phyloP scores from a whole-genome alignment of 192 early-diverging fungal species.

The Physocladia obscura region DNA sequence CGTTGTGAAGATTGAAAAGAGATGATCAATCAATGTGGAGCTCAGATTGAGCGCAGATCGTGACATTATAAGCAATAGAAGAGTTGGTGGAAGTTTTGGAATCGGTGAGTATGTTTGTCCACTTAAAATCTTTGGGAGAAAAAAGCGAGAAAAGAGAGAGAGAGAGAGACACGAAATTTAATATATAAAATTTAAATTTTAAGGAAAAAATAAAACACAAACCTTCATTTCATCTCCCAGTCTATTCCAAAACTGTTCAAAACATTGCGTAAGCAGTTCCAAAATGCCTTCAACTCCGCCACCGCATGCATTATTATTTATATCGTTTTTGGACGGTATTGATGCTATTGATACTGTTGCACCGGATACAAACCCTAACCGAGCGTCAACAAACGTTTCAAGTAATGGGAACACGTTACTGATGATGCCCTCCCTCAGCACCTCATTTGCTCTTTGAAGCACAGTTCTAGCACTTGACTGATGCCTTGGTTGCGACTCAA shows the following conservation, averaged over 20 bases:
- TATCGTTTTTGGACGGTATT: no score
- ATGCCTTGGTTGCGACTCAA: not conserved
- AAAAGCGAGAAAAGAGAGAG: no score
- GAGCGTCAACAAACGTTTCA: constrained; percentile 8
- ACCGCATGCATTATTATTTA: not conserved
- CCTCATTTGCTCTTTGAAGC: constrained; percentile 6
- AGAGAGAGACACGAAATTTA: no score
- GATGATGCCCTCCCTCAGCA: constrained; percentile 2
- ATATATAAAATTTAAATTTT: no score
- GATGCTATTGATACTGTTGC: not conserved
- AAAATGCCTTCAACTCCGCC: constrained; percentile 37
- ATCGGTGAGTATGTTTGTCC: constrained; percentile 14
- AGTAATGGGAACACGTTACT: constrained; percentile 15
- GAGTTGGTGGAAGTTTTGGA: not conserved
- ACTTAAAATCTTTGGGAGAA: not conserved
- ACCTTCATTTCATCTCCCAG: constrained; percentile 41
- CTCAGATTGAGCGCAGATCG: constrained; percentile 4
- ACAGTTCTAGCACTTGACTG: constrained; percentile 2
- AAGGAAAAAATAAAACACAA: not conserved
- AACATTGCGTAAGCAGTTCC: constrained; percentile 38
- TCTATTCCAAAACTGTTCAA: constrained; percentile 44
- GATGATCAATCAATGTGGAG: not conserved
- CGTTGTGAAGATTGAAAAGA: constrained; percentile 9
- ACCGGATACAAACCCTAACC: constrained; percentile 7
- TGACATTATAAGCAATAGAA: constrained; percentile 11